phyloP scores from a whole-genome alignment of 768 basidiomycete species.

The Paxillus involutus region DNA sequence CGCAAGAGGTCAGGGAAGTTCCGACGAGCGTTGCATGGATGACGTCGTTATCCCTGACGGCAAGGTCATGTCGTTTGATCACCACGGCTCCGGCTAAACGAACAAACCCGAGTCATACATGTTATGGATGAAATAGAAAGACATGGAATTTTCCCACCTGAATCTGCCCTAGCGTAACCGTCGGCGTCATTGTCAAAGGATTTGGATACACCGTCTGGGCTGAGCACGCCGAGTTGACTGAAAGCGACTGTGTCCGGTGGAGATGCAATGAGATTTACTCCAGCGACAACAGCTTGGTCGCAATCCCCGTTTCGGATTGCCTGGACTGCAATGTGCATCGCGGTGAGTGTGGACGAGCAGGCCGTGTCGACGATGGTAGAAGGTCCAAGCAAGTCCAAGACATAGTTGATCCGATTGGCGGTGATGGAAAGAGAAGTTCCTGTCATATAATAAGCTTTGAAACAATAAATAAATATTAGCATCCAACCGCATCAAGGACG shows the following conservation, averaged over 20 bases:
- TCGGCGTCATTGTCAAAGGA: constrained; percentile 44
- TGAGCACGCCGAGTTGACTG: constrained; percentile 35
- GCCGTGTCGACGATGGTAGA: constrained; percentile 47
- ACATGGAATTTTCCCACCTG: neutral
- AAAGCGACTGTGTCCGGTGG: constrained; percentile 37
- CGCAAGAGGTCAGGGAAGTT: constrained; percentile 38
- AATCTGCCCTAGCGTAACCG: constrained; percentile 30
- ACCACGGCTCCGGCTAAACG: constrained; percentile 33
- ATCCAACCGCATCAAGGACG: too few relatives aligned
- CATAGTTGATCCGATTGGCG: constrained; percentile 18
- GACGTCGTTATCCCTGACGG: constrained; percentile 38
- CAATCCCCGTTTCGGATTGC: constrained; percentile 41
- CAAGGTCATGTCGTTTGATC: constrained; percentile 38
- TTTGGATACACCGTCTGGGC: constrained; percentile 42
- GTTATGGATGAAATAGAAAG: neutral
- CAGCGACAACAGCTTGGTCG: constrained; percentile 43
- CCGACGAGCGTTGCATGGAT: constrained; percentile 45
- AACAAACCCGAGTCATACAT: neutral
- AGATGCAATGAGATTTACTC: constrained; percentile 39
- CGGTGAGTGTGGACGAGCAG: constrained; percentile 43
- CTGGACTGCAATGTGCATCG: constrained; percentile 43
- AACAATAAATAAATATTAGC: constrained; percentile 34
- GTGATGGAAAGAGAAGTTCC: constrained; percentile 5
- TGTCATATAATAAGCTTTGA: constrained; percentile 38
- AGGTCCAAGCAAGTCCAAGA: constrained; percentile 35